Base-by-base conservation (phyloP, 2,329 filamentous ascomycete species). In the Lasiodiplodia gonubiensis region DNA sequence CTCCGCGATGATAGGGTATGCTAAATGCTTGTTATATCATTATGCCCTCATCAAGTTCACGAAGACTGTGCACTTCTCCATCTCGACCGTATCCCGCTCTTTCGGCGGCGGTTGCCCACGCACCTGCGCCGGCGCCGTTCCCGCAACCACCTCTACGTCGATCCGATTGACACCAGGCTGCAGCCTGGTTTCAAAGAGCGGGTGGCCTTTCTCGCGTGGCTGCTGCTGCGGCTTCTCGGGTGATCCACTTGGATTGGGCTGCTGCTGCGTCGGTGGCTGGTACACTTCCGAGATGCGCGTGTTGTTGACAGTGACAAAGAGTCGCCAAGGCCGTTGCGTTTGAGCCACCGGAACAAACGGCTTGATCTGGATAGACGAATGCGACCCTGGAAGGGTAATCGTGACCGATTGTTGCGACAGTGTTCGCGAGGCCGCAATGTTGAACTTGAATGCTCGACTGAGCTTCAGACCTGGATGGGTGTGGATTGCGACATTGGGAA, bases 21-120 rank as follows among this genome's bases (percentile, higher is more conserved):
- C n/a, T 21, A 46, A 18, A n/a, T 46, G 18, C 11, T 21, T 46
- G 16, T 21, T 27, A 51, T n/a, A 46, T 42, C 49, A 64, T 27
- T 25, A 37, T 23, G 48, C 49, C 51, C 48, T 86, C 77, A 88
- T 79, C 72, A 96, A 79, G 78, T 95, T 90, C 69, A 90, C 86
- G 79, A 91, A 91, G 33, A 95, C 83, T 1, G 88, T 92, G 67
- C 93, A 85, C 72, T 90, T 90, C 81, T 97, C 93, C 70, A 94
- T 82, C 75, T 95, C 92, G 42, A 90, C 86, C 69, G 89, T 87
- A 11, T 88, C 78, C 67, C 69, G 68, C 54, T 70, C 68, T 21
- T 70, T 74, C 7, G 68, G 68, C 30, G 55, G 76, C 73, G 10
- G 69, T 39, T 53, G 71, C 68, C 51, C 69, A 64, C 35, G 39